Evolutionary conservation across 257 asterid species (phyloP).

Genomic region (Mitragyna speciosa): DNA sequence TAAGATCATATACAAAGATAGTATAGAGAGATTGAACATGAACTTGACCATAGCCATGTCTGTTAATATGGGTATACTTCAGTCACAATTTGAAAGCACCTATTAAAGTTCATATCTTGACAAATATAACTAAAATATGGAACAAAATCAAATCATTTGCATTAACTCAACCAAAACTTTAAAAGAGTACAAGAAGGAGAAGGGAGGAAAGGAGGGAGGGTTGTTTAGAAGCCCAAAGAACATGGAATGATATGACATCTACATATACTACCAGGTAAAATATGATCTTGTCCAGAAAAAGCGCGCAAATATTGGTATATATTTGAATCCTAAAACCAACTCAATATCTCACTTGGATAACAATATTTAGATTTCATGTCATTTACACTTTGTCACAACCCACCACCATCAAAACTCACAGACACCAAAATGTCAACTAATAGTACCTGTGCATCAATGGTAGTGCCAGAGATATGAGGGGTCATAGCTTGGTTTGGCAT

Average conservation of each 20-base stretch:
- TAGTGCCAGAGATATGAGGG: constrained; percentile 96
- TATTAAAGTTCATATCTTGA: not conserved
- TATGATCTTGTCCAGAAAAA: too few relatives aligned
- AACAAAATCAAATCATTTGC: not conserved
- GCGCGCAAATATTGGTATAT: too few relatives aligned
- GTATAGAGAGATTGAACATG: not conserved
- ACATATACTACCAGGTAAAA: too few relatives aligned
- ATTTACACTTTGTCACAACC: not conserved
- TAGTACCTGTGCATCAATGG: constrained; percentile 91
- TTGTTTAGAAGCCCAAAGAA: too few relatives aligned
- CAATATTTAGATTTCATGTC: not conserved
- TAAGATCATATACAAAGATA: not conserved
- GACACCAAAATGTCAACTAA: not conserved
- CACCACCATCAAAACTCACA: not conserved
- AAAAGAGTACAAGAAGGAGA: too few relatives aligned
- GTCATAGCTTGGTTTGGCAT: constrained; percentile 99
- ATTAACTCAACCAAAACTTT: not conserved
- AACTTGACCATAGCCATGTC: not conserved
- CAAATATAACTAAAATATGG: not conserved
- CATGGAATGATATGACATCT: too few relatives aligned
- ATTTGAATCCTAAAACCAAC: too few relatives aligned
- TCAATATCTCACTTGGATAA: too few relatives aligned
- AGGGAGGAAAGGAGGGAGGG: too few relatives aligned
- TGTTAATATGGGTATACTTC: not conserved
- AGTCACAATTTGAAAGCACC: not conserved